These are phyloP conservation scores for Silybum marianum DNA, from an alignment of 129 eudicot species.

Conservation along the genomic window DNA sequence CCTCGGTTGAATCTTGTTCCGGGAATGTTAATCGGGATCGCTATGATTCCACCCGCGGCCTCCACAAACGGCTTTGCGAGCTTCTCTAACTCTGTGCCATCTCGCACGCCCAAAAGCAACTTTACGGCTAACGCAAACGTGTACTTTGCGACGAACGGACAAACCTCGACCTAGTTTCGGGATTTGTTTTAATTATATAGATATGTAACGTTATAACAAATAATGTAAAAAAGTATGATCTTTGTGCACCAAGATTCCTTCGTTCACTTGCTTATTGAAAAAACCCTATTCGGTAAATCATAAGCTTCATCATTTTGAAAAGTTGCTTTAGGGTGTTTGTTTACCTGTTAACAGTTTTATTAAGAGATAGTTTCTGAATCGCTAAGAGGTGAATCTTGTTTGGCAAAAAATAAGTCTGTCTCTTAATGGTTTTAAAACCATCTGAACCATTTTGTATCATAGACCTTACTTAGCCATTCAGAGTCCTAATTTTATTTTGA, in stretches of 20 bases:
- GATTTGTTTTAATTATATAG: neutral
- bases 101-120: constrained; percentile 41
- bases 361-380: too few relatives aligned
- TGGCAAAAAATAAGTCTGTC: too few relatives aligned
- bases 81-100: constrained; percentile 38
- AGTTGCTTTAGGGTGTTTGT: too few relatives aligned
- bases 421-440: too few relatives aligned
- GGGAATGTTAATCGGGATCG: constrained; percentile 41
- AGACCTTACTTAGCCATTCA: too few relatives aligned
- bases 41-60: constrained; percentile 47
- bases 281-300: neutral
- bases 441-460: too few relatives aligned
- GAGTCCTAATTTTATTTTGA: too few relatives aligned
- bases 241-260: too few relatives aligned
- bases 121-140: constrained; percentile 47
- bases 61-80: constrained; percentile 42
- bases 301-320: neutral
- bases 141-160: constrained; percentile 47
- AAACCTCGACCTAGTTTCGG: constrained; percentile 37
- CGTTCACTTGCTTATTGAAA: neutral
- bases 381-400: too few relatives aligned
- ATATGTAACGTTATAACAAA: neutral
- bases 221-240: too few relatives aligned
- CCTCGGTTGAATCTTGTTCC: constrained; percentile 48
- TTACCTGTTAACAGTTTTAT: too few relatives aligned